phyloP scores from a whole-genome alignment of 352 stramenopile species.

The Hyaloperonospora brassicae region DNA sequence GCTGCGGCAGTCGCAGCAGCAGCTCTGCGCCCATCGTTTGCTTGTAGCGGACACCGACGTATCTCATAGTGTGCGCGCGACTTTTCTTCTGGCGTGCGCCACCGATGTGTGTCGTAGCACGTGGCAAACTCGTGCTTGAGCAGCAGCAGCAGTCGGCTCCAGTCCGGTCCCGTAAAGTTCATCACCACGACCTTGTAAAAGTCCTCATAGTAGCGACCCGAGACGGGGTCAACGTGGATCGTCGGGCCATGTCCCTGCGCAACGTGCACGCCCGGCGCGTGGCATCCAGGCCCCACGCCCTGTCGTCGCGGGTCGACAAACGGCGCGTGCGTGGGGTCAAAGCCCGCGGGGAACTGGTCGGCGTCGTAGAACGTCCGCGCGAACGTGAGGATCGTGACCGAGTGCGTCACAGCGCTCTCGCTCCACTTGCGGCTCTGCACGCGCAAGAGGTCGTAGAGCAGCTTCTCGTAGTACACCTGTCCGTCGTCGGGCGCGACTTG shows the following conservation, averaged over 20 bases:
- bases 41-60: constrained; percentile 18
- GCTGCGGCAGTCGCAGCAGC: neutral
- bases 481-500: constrained; percentile 76
- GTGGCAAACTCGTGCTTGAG: constrained; percentile 93
- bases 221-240: constrained; percentile 50
- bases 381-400: constrained; percentile 90
- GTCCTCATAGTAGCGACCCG: constrained; percentile 58
- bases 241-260: constrained; percentile 40
- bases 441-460: constrained; percentile 69
- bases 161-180: constrained; percentile 88
- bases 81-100: constrained; percentile 43
- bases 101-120: constrained; percentile 82
- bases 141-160: constrained; percentile 78
- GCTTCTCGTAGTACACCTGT: constrained; percentile 89
- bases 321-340: constrained; percentile 30
- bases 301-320: constrained; percentile 50
- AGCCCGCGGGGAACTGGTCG: constrained; percentile 53
- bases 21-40: neutral
- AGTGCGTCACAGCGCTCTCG: constrained; percentile 80
- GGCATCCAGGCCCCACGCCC: constrained; percentile 33
- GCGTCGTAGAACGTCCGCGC: constrained; percentile 81
- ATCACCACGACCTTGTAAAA: constrained; percentile 81
- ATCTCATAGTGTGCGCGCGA: constrained; percentile 54
- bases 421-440: constrained; percentile 82
- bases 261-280: constrained; percentile 23